Evolutionary conservation across 2,329 filamentous ascomycete species (phyloP), one percentile per base, ranked within the genome.

Genomic region (Nemania diffusa): DNA sequence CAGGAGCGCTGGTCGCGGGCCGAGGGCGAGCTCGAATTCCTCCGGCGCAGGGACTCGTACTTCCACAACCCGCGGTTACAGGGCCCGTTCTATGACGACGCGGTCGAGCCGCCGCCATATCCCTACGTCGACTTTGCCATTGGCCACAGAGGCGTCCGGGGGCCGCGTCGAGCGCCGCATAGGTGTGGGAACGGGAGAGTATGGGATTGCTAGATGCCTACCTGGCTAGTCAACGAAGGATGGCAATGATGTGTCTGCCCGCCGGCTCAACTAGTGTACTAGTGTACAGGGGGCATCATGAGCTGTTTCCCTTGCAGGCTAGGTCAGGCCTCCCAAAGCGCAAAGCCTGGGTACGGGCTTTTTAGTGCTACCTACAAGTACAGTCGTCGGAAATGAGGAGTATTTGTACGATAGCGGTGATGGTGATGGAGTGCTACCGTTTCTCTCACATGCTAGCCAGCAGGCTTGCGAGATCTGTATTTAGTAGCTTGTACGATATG

Each of bases 1-100:
- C 62, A 62, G 22, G 62, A 70, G 29, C 68, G 62, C 40, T 51
- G 55, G 62, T 55, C 34, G 9, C 62, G 56, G 51, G 26, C 46
- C 9, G 57, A 62, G 32, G 53, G 50, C 40, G 57, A 69, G 61
- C 46, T 61, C 13, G 65, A 64, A 17, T 48, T 26, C n/a, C 55
- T 60, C 11, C 20, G 44, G 29, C 67, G 55, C 32, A 53, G 44
- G 17, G 58, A 63, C 32, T 1, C 34, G 3, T 62, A 58, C 11
- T 44, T 40, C 32, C 62, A 57, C 5, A 15, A 50, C 13, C 48
- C 61, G 5, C 64, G 57, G n/a, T 11, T 50, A 11, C 51, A 50
- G 13, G 48, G 52, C 51, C 9, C 26, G 24, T 65, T 52, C 42
- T 58, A 55, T 15, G 61, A 69, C n/a, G 53, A 67, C n/a, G 48